These are phyloP conservation scores for Paramecium bursaria DNA, from an alignment of 73 alveolate genomes.

Conservation along the genomic window DNA sequence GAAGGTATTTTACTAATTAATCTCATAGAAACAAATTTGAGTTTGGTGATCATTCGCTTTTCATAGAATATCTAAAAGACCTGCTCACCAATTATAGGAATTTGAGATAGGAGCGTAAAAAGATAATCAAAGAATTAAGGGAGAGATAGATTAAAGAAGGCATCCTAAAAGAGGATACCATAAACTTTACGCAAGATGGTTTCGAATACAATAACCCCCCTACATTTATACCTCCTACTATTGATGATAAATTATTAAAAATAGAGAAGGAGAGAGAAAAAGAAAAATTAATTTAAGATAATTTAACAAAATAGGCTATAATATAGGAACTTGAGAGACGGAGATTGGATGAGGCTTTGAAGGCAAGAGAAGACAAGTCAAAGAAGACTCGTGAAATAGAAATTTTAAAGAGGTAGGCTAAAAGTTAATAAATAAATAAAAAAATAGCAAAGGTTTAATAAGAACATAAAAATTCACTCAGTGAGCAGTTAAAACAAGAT, in stretches of 20 bases:
- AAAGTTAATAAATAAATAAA: background rate
- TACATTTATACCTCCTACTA: background rate
- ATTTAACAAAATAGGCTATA: background rate
- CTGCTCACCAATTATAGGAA: too few species aligned
- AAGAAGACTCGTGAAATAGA: background rate
- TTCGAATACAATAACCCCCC: too few species aligned
- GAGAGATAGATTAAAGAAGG: too few species aligned
- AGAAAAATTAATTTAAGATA: background rate
- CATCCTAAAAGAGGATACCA: too few species aligned
- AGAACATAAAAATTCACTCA: background rate
- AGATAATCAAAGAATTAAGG: too few species aligned
- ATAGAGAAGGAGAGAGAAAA: slow-evolving; percentile 9
- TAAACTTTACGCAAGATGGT: too few species aligned
- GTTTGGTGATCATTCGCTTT: too few species aligned
- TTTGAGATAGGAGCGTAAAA: too few species aligned
- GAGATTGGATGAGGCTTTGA: background rate
- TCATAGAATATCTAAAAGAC: too few species aligned
- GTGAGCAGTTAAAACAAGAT: background rate
- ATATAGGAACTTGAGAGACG: slow-evolving; percentile 24
- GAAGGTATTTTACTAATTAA: too few species aligned
- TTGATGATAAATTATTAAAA: slow-evolving; percentile 47
- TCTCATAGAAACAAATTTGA: slow-evolving; percentile 60
- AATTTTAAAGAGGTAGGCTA: background rate
- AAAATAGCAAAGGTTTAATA: background rate
- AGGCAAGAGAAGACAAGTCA: background rate